Base-by-base conservation (phyloP, 2,329 filamentous ascomycete species). In the Epichloe sp. region DNA sequence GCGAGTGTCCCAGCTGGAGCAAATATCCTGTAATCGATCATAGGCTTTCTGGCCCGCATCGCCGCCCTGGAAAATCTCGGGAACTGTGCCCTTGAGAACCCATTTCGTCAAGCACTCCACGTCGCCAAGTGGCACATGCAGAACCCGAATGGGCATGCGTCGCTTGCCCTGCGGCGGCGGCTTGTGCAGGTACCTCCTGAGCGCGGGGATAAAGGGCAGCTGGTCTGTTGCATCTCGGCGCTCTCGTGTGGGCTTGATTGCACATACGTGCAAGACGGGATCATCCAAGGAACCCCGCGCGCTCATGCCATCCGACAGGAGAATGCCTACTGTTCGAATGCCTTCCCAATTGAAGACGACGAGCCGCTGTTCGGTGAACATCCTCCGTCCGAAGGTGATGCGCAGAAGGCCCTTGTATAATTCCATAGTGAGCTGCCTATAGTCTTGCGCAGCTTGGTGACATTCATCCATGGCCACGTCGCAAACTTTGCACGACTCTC, bases 341-440 rank as follows among this genome's bases (percentile, higher is more conserved):
- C 89, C 88, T 48, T 95, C 85, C 74, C 86, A 80, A 64, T 84
- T 87, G 68, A 89, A 95, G 0, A 96, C 84, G 6, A 97, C 76
- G 12, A 98, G 67, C 35, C 89, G 80, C 56, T 86, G 85, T 2
- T 79, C 75, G 19, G 77, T 72, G 60, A 96, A 91, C 67, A 95
- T 82, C 55, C 86, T 80, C 54, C 86, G 82, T 0, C 90, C 90
- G 17, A 91, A 76, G 0, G 88, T 85, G n/a, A 89, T 88, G n/a
- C 75, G 76, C 34, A 95, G 68, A 36, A 95, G 72, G 6, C 81
- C 80, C 40, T 84, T 73, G 67, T 96, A 88, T 2, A 97, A 73
- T 49, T 95, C 86, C 17, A 78, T 74, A 0, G 89, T 95, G n/a
- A 93, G 71, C 53, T 81, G 78, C 62, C 85, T 84, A 63, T 83